These are phyloP conservation scores for Debaryomyces hansenii DNA, from an alignment of 805 yeast genomes.

Conservation along the genomic window DNA sequence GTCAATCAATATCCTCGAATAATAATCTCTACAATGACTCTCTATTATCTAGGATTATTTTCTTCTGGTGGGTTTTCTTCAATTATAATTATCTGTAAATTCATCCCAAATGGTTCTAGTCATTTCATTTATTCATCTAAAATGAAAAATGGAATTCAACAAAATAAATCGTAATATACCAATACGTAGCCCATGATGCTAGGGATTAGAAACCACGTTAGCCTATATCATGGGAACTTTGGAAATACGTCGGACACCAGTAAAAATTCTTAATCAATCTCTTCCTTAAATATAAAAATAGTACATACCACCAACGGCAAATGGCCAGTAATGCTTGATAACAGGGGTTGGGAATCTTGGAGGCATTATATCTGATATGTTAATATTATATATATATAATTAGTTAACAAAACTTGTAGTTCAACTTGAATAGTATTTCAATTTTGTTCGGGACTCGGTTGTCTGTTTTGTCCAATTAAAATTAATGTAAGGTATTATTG, in stretches of 20 bases:
- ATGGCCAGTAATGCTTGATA: slow-evolving; percentile 83
- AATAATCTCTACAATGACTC: no score
- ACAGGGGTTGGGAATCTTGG: slow-evolving; percentile 51
- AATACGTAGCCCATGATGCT: no score
- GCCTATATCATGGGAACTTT: no score
- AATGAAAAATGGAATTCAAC: no score
- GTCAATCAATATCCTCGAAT: no score
- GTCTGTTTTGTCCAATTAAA: slow-evolving; percentile 10
- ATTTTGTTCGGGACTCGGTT: slow-evolving; percentile 13
- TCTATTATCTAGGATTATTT: no score
- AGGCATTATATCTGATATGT: slow-evolving; percentile 23
- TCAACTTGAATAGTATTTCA: slow-evolving; percentile 1
- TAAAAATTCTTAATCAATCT: neutral
- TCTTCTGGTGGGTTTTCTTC: no score
- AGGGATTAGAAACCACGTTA: no score
- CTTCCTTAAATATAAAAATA: neutral
- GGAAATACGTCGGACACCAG: neutral
- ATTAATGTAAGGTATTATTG: neutral
- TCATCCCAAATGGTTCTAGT: no score
- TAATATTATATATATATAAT: neutral
- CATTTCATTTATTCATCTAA: no score
- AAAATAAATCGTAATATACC: no score
- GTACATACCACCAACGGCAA: slow-evolving; percentile 76
- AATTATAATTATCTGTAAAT: no score
- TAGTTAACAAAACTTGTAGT: neutral